Evolutionary conservation across 2,329 filamentous ascomycete genomes (phyloP).

Genomic region (Fusarium vanettenii): DNA sequence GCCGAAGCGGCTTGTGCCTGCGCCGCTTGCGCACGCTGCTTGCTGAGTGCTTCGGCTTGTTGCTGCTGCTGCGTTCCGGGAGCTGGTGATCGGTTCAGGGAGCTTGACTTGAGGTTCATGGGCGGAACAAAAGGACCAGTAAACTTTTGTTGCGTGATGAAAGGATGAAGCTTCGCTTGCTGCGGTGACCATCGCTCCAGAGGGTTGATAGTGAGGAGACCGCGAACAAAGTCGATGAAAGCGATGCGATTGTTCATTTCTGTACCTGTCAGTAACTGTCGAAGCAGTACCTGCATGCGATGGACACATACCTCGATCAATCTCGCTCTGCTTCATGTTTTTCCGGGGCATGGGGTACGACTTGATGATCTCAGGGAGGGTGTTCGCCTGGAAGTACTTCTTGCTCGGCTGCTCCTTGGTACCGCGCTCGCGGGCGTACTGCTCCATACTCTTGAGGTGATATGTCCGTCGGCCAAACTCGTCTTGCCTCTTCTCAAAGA

Average conservation of each 20-base stretch:
- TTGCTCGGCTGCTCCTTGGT: constrained; percentile 99
- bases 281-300: neutral
- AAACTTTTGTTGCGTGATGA: constrained; percentile 98
- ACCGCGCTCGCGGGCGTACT: constrained; percentile 94
- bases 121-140: constrained; percentile 96
- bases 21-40: constrained; percentile 83
- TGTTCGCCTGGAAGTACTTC: constrained; percentile 97
- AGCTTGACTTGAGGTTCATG: constrained; percentile 93
- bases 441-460: constrained; percentile 95
- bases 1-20: constrained; percentile 77
- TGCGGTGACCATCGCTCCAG: constrained; percentile 97
- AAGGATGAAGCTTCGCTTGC: constrained; percentile 96
- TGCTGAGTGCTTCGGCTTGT: constrained; percentile 92
- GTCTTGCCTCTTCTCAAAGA: constrained; percentile 92
- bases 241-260: constrained; percentile 99
- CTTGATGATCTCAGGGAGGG: constrained; percentile 95
- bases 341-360: constrained; percentile 98
- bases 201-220: constrained; percentile 92
- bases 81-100: constrained; percentile 86
- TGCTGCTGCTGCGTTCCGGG: constrained; percentile 96
- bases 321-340: constrained; percentile 98
- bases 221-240: constrained; percentile 98
- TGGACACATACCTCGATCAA: constrained; percentile 83
- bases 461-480: constrained; percentile 94
- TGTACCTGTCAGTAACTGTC: constrained; percentile 54